Percentiles rank a stretch among this genome's conserved stretches.
These are phyloP conservation scores for Circinella umbellata DNA, from an alignment of 371 early-diverging fungal species.

Conservation along the genomic window DNA sequence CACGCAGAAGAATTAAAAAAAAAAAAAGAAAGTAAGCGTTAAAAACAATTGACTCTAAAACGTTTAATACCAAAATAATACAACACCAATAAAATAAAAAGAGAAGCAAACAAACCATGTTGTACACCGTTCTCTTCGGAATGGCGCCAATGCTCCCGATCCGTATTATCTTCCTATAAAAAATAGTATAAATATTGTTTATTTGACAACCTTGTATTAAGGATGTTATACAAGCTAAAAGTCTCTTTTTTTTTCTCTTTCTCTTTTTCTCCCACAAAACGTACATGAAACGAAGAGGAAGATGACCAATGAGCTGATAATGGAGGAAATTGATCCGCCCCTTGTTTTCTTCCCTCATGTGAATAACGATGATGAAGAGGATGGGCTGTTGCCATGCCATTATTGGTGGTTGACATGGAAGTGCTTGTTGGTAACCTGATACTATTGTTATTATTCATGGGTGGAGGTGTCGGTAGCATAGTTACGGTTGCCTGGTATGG, in stretches of 20 bases:
- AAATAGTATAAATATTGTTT: neutral
- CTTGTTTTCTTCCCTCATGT: neutral
- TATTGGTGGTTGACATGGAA: no score
- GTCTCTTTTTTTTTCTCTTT: no score
- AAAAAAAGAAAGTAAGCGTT: no score
- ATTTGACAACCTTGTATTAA: neutral
- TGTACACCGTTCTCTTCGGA: conserved; percentile 5
- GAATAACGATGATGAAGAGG: no score
- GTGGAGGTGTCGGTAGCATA: conserved; percentile 9
- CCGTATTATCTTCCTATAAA: neutral
- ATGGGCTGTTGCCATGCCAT: no score
- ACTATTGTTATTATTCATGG: neutral
- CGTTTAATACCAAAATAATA: no score
- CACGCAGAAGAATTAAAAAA: no score
- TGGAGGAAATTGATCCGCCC: neutral
- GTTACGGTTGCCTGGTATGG: conserved; percentile 3
- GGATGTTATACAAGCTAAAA: no score
- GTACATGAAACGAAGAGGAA: no score
- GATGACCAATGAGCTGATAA: neutral
- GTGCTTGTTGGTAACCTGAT: no score
- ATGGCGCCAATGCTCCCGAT: conserved; percentile 10
- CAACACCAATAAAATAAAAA: neutral
- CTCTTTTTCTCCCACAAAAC: no score
- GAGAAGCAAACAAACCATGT: conserved; percentile 4
- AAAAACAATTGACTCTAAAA: no score